A percentile compares a stretch with the other conserved stretches of the same genome.
Conservation (phyloP, 225 moss, liverwort and hornwort species). For the Thuidium tamariscinum region DNA sequence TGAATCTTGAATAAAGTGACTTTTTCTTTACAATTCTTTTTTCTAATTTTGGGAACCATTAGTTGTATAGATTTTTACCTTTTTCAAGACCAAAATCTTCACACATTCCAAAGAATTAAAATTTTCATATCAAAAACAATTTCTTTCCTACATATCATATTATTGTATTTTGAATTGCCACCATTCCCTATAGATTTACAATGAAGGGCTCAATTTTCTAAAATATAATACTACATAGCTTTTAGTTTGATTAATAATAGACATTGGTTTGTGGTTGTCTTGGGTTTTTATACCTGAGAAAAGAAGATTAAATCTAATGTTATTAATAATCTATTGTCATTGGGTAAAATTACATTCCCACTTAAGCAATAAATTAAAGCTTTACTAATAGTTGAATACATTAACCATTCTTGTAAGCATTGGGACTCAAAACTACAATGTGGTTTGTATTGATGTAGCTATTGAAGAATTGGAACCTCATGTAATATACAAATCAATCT, state of each 20-base stretch:
- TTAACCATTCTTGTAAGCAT: too few relatives aligned
- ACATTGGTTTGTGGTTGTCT: background rate
- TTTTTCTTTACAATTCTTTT: too few relatives aligned
- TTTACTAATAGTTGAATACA: background rate
- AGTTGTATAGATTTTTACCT: too few relatives aligned
- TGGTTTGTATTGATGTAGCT: background rate
- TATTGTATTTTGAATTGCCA: background rate
- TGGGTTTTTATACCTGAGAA: background rate
- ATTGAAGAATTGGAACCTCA: slow-evolving; percentile 38
- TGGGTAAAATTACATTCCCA: background rate
- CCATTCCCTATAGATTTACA: background rate
- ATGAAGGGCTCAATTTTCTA: background rate
- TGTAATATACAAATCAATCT: slow-evolving; percentile 28
- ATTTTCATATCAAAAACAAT: too few relatives aligned
- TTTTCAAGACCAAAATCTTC: too few relatives aligned
- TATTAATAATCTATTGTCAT: background rate
- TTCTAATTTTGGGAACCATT: too few relatives aligned
- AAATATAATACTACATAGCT: background rate
- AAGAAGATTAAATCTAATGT: background rate
- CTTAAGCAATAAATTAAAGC: background rate
- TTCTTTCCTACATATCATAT: too few relatives aligned
- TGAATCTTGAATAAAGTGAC: too few relatives aligned
- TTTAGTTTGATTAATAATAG: background rate
- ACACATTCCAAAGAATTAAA: too few relatives aligned
- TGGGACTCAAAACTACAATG: background rate